Percentiles rank a stretch among this genome's conserved stretches.
These are phyloP conservation scores for Tuber brumale DNA, from an alignment of 495 filamentous ascomycete species.

Conservation along the genomic window DNA sequence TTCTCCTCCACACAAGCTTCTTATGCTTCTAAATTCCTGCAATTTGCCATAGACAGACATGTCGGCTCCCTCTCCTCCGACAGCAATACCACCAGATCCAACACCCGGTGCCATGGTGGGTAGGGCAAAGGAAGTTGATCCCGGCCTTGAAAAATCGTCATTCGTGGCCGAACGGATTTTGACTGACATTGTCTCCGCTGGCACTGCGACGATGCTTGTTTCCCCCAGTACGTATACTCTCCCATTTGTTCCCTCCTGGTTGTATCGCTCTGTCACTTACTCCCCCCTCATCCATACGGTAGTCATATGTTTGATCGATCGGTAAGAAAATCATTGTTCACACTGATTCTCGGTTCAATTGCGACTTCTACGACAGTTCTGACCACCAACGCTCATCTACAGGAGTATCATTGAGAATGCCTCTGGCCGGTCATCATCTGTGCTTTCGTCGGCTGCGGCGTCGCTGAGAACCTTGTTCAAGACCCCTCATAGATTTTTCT, in stretches of 20 bases:
- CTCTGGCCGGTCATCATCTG: conserved; percentile 63
- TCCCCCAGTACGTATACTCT: conserved; percentile 52
- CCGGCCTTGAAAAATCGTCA: background rate
- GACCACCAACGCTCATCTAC: conserved; percentile 29
- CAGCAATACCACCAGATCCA: background rate
- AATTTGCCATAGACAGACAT: background rate
- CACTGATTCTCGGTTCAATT: conserved; percentile 3
- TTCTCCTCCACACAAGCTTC: background rate
- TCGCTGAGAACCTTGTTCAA: conserved; percentile 59
- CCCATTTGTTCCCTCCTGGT: background rate
- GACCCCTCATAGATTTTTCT: conserved; percentile 63
- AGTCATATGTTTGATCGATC: conserved; percentile 83
- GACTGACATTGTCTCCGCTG: conserved; percentile 68
- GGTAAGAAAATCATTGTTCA: conserved; percentile 49
- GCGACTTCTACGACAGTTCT: background rate
- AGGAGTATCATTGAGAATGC: conserved; percentile 96
- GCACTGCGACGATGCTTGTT: conserved; percentile 70
- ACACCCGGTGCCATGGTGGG: background rate
- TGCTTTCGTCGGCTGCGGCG: conserved; percentile 58
- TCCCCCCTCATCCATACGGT: background rate
- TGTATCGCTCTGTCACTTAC: background rate
- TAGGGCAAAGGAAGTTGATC: background rate
- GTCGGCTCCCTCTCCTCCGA: background rate
- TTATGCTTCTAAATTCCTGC: background rate
- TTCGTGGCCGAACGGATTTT: conserved; percentile 45